Conservation (phyloP, 345 rosid genomes). For the Bretschneidera sinensis region DNA sequence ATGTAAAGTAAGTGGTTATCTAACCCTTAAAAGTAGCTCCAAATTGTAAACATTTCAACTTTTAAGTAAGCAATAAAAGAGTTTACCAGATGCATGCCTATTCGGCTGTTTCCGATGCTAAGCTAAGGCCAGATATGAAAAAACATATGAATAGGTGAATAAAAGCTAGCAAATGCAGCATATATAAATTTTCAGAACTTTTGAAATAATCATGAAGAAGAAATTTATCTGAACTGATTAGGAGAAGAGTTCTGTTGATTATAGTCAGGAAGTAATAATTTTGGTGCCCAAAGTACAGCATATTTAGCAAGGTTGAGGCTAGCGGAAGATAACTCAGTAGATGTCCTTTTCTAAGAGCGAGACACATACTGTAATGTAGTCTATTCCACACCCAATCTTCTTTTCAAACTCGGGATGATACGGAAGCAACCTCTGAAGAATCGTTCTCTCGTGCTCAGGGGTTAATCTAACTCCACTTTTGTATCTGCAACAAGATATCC, state of each 20-base stretch:
- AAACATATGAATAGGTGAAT: too few species aligned
- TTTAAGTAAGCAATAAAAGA: too few species aligned
- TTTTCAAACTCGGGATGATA: constrained; percentile 71
- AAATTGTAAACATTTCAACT: too few species aligned
- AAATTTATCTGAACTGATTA: neutral
- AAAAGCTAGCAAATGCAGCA: too few species aligned
- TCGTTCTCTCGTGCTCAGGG: constrained; percentile 67
- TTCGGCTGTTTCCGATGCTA: too few species aligned
- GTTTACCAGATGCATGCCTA: too few species aligned
- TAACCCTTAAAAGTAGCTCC: too few species aligned
- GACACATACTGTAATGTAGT: constrained; percentile 63
- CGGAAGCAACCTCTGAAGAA: constrained; percentile 77
- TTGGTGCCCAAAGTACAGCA: neutral
- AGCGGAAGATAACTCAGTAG: neutral
- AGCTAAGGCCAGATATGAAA: too few species aligned
- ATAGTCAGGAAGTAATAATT: neutral
- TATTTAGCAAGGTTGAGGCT: neutral
- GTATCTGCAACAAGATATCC: constrained; percentile 44
- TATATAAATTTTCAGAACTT: too few species aligned
- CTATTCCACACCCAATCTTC: constrained; percentile 87
- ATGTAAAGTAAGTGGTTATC: too few species aligned
- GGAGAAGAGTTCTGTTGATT: too few species aligned
- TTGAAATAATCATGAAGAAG: too few species aligned
- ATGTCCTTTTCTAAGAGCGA: neutral
- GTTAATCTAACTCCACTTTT: constrained; percentile 62